These are phyloP conservation scores for Colletotrichum neosansevieriae DNA, from an alignment of 2,329 filamentous ascomycete species.

Conservation along the genomic window DNA sequence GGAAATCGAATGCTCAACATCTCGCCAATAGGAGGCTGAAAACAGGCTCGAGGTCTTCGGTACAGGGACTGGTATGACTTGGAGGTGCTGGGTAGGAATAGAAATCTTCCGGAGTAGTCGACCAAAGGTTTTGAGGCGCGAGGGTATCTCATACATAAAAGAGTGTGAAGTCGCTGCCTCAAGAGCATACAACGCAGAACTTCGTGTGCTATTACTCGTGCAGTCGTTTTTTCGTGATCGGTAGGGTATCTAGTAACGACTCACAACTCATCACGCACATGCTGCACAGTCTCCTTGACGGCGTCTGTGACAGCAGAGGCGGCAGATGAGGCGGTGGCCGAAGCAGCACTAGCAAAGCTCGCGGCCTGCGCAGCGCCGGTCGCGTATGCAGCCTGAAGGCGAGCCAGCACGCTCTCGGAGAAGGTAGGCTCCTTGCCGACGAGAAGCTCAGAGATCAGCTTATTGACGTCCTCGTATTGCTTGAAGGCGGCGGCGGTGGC, in stretches of 20 bases:
- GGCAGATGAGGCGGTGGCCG: constrained; percentile 41
- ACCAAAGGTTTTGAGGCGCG: constrained; percentile 30
- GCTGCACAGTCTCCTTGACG: constrained; percentile 54
- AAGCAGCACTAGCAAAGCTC: constrained; percentile 54
- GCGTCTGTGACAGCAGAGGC: constrained; percentile 52
- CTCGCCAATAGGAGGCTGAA: not conserved
- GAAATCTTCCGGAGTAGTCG: constrained; percentile 33
- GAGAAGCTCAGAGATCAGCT: constrained; percentile 81
- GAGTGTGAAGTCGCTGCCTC: constrained; percentile 20
- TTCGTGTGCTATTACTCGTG: constrained; percentile 40
- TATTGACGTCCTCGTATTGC: constrained; percentile 78
- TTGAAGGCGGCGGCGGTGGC: constrained; percentile 64
- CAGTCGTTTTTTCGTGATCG: constrained; percentile 31
- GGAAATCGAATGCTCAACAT: constrained; percentile 1
- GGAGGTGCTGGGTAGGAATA: constrained; percentile 35
- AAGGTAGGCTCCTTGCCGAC: constrained; percentile 83
- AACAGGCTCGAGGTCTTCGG: constrained; percentile 2
- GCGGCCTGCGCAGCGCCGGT: constrained; percentile 71
- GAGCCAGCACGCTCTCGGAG: constrained; percentile 81
- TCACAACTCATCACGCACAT: constrained; percentile 58
- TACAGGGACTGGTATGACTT: constrained; percentile 6
- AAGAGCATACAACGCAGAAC: not conserved
- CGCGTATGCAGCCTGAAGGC: constrained; percentile 78
- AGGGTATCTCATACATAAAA: constrained; percentile 40
- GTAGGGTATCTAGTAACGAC: not conserved